These are phyloP conservation scores for Onygena corvina DNA, from an alignment of 2,329 filamentous ascomycete genomes.

Conservation along the genomic window DNA sequence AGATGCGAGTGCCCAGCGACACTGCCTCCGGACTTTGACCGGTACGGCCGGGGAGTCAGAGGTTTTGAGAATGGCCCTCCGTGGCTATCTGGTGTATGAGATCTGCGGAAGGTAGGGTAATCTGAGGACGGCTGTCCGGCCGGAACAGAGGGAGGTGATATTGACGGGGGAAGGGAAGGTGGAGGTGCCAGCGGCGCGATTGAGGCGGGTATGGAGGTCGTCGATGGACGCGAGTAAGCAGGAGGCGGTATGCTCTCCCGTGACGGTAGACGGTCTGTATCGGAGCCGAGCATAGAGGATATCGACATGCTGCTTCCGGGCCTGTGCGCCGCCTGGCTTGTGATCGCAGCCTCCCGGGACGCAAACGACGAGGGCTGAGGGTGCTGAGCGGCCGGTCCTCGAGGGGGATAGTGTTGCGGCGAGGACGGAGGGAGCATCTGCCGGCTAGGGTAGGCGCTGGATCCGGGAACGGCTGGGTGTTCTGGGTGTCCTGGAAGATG, in stretches of 20 bases:
- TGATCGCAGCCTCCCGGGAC: constrained; percentile 45
- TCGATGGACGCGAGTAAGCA: constrained; percentile 37
- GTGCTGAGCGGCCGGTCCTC: constrained; percentile 29
- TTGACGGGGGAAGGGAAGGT: constrained; percentile 16
- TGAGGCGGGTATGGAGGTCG: constrained; percentile 19
- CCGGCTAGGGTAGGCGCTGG: constrained; percentile 29
- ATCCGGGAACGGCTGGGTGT: constrained; percentile 21
- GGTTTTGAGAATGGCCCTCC: constrained; percentile 44
- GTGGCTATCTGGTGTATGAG: constrained; percentile 66
- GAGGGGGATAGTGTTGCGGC: constrained; percentile 37
- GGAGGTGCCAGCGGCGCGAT: constrained; percentile 1
- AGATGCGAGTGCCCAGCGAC: constrained; percentile 13
- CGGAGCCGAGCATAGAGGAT: constrained; percentile 55
- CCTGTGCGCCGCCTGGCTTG: constrained; percentile 36
- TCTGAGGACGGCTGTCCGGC: constrained; percentile 42
- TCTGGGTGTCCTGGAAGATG: constrained; percentile 13
- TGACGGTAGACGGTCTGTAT: constrained; percentile 35
- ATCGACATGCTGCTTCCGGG: constrained; percentile 59
- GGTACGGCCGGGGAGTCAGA: constrained; percentile 25
- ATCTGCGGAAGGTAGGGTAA: constrained; percentile 52
- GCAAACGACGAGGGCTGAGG: constrained; percentile 29
- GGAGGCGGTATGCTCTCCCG: constrained; percentile 36
- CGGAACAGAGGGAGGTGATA: constrained; percentile 34
- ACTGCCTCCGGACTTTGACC: constrained; percentile 28
- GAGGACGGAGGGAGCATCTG: constrained; percentile 43